These are phyloP conservation scores for Sugiyamaella sp. DNA, from an alignment of 1,139 yeast genomes.

Conservation along the genomic window DNA sequence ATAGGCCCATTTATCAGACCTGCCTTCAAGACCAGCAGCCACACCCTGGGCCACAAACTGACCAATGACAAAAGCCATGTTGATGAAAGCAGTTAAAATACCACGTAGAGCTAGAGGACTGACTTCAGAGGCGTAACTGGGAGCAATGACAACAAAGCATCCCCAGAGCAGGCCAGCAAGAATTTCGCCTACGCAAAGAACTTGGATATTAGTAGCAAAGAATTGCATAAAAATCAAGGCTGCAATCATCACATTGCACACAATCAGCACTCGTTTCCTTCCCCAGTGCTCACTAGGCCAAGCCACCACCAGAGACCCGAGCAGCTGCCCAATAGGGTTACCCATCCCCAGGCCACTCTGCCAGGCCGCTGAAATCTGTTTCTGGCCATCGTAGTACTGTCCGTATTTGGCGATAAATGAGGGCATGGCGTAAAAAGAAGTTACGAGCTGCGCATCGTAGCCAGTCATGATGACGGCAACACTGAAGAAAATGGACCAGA, in stretches of 20 bases:
- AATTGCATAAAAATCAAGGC: constrained; percentile 48
- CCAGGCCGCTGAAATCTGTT: constrained; percentile 46
- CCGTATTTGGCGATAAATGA: constrained; percentile 49
- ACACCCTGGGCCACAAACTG: constrained; percentile 48
- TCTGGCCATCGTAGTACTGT: constrained; percentile 38
- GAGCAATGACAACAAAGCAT: constrained; percentile 48
- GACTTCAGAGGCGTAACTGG: constrained; percentile 53
- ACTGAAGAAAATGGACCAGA: constrained; percentile 51
- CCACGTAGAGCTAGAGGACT: constrained; percentile 50
- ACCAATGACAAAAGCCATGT: constrained; percentile 50
- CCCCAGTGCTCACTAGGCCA: constrained; percentile 49
- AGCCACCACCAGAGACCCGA: constrained; percentile 27
- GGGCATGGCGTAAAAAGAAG: constrained; percentile 49
- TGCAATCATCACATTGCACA: constrained; percentile 26
- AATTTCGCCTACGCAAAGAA: constrained; percentile 48
- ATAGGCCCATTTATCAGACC: constrained; percentile 41
- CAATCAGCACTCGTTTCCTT: constrained; percentile 50
- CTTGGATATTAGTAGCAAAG: constrained; percentile 46
- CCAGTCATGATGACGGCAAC: constrained; percentile 54
- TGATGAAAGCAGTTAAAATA: constrained; percentile 45
- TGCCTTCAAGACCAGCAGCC: constrained; percentile 40
- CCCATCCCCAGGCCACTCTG: constrained; percentile 29
- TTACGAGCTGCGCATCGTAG: constrained; percentile 48
- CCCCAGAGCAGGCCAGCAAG: constrained; percentile 53
- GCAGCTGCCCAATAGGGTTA: constrained; percentile 22